Percentiles rank a stretch among this genome's conserved stretches.
phyloP scores from a whole-genome alignment of 768 basidiomycete species.

The Mrakia blollopis region DNA sequence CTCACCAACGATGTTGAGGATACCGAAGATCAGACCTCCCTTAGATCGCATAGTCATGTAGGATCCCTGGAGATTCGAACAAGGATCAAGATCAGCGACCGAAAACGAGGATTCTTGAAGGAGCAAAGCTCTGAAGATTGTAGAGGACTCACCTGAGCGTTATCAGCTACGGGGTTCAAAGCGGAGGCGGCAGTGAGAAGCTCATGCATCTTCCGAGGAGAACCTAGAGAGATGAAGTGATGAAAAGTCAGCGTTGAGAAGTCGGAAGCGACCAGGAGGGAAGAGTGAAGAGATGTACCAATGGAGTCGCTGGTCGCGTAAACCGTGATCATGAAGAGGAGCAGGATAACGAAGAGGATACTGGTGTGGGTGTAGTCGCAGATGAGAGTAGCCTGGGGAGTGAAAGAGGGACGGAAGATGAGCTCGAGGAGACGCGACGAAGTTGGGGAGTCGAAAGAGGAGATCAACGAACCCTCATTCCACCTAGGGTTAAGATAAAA shows the following conservation, averaged over 20 bases:
- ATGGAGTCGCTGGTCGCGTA: conserved; percentile 74
- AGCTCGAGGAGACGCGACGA: no score
- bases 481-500: no score
- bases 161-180: conserved; percentile 63
- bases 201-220: conserved; percentile 68
- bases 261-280: not conserved
- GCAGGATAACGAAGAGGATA: conserved; percentile 79
- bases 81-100: no score
- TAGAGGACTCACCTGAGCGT: conserved; percentile 51
- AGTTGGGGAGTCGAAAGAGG: no score
- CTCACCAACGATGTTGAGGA: conserved; percentile 58
- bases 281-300: conserved; percentile 46
- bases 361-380: conserved; percentile 70
- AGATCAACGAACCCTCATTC: no score
- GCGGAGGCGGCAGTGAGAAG: conserved; percentile 61
- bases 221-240: conserved; percentile 36
- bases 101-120: no score
- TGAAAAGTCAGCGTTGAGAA: not conserved
- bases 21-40: conserved; percentile 72
- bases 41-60: conserved; percentile 78
- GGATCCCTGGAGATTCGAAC: conserved; percentile 53
- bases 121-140: no score
- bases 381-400: conserved; percentile 39
- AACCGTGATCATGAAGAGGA: conserved; percentile 67
- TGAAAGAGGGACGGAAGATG: no score